Evolutionary conservation across 2,329 filamentous ascomycete species (phyloP).

Genomic region (Phaeosphaeriaceae sp.): DNA sequence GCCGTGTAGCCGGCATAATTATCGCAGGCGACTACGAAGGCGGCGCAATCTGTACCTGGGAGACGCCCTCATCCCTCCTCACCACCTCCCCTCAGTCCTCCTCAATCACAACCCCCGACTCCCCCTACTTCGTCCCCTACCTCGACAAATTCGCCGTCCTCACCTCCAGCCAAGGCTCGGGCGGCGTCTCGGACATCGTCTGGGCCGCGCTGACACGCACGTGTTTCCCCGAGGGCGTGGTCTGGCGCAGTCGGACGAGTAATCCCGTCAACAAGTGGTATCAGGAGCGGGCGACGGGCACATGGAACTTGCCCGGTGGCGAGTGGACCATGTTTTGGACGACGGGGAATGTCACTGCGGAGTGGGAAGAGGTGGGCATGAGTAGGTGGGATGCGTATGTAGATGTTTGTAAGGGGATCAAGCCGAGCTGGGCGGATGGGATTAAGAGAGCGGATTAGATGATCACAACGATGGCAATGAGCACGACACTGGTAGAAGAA

Average conservation of each 20-base stretch:
- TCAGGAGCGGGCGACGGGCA: constrained; percentile 87
- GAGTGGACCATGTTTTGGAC: constrained; percentile 99
- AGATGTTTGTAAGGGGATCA: constrained; percentile 55
- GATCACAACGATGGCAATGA: not conserved
- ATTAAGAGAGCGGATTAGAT: constrained; percentile 17
- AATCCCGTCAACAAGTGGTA: constrained; percentile 99
- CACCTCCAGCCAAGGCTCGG: constrained; percentile 84
- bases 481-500: no score
- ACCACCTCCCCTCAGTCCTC: no score
- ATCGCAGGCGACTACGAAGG: constrained; percentile 97
- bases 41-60: constrained; percentile 94
- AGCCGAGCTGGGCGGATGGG: constrained; percentile 58
- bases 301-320: constrained; percentile 78
- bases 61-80: constrained; percentile 68
- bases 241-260: constrained; percentile 87
- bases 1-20: constrained; percentile 86
- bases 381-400: constrained; percentile 58
- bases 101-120: constrained; percentile 50
- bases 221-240: constrained; percentile 87
- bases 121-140: constrained; percentile 76
- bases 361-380: constrained; percentile 62
- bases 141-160: constrained; percentile 97
- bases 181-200: constrained; percentile 92
- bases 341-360: constrained; percentile 63
- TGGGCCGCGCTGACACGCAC: constrained; percentile 94